phyloP scores from a whole-genome alignment of 148 eudicot species.

The Cornus controversa region DNA sequence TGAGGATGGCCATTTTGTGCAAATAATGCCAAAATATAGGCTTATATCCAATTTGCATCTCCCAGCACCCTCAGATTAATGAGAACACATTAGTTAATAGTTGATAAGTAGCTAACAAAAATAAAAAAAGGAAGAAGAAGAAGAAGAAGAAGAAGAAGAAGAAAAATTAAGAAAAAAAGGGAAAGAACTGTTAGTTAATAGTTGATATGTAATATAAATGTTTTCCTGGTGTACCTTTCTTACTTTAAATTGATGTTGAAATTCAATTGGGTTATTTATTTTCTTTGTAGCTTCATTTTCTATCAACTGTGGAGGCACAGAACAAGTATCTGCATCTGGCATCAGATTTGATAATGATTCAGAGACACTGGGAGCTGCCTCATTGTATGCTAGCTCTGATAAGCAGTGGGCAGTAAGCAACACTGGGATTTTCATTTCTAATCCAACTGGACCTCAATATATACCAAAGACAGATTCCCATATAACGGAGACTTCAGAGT shows the following conservation, averaged over 20 bases:
- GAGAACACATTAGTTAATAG: no score
- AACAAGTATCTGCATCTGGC: slow-evolving; percentile 25
- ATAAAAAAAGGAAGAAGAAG: neutral
- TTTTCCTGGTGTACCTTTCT: neutral
- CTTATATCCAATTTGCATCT: no score
- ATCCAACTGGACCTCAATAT: slow-evolving; percentile 29
- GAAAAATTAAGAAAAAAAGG: no score
- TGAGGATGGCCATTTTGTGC: no score
- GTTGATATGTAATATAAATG: no score
- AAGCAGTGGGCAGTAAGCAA: slow-evolving; percentile 35
- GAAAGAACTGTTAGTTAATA: no score
- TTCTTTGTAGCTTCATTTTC: slow-evolving; percentile 29
- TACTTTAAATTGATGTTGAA: neutral
- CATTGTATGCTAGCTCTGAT: slow-evolving; percentile 22
- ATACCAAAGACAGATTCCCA: slow-evolving; percentile 24
- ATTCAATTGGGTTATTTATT: neutral
- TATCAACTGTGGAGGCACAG: slow-evolving; percentile 34
- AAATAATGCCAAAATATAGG: no score
- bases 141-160: no score
- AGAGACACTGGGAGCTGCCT: slow-evolving; percentile 32
- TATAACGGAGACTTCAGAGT: slow-evolving; percentile 27
- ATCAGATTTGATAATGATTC: slow-evolving; percentile 25
- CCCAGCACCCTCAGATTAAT: no score
- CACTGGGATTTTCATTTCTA: slow-evolving; percentile 27
- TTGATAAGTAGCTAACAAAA: neutral